These are phyloP conservation scores for Claviceps sp. DNA, from an alignment of 2,329 filamentous ascomycete genomes.

Conservation along the genomic window DNA sequence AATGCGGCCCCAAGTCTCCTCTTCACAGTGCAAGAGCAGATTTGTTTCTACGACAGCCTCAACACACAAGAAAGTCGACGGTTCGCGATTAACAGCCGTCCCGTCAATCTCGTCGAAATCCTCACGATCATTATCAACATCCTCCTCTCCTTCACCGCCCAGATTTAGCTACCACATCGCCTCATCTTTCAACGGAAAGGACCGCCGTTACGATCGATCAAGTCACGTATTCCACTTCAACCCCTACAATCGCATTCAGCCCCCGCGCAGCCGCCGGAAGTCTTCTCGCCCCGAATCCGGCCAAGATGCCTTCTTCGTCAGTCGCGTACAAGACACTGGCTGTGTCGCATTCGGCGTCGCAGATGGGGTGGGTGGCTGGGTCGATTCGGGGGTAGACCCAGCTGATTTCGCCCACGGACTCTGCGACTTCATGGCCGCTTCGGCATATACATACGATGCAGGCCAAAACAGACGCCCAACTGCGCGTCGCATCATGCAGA, in stretches of 20 bases:
- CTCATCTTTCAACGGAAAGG: conserved; percentile 64
- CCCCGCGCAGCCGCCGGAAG: conserved; percentile 23
- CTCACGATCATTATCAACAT: conserved; percentile 8
- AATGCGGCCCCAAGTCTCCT: not conserved
- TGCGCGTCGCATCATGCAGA: conserved; percentile 62
- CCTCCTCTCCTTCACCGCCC: conserved; percentile 13
- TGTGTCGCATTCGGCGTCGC: conserved; percentile 77
- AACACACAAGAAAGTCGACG: not conserved
- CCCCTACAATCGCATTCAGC: conserved; percentile 45
- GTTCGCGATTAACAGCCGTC: conserved; percentile 1
- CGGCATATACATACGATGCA: conserved; percentile 45
- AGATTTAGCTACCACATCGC: conserved; percentile 56
- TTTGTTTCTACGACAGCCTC: not conserved
- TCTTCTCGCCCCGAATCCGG: conserved; percentile 58
- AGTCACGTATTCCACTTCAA: conserved; percentile 62
- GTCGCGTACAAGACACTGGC: conserved; percentile 57
- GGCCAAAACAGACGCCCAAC: conserved; percentile 30
- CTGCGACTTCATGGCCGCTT: conserved; percentile 82
- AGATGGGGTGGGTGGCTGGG: conserved; percentile 93
- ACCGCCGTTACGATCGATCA: conserved; percentile 52
- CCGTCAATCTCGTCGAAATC: conserved; percentile 3
- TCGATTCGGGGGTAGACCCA: conserved; percentile 81
- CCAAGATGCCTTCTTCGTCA: conserved; percentile 93
- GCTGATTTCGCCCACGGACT: conserved; percentile 90
- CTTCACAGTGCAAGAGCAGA: not conserved